Conservation (phyloP, 1,139 yeast genomes). For the Candida pseudoviswanathii region DNA sequence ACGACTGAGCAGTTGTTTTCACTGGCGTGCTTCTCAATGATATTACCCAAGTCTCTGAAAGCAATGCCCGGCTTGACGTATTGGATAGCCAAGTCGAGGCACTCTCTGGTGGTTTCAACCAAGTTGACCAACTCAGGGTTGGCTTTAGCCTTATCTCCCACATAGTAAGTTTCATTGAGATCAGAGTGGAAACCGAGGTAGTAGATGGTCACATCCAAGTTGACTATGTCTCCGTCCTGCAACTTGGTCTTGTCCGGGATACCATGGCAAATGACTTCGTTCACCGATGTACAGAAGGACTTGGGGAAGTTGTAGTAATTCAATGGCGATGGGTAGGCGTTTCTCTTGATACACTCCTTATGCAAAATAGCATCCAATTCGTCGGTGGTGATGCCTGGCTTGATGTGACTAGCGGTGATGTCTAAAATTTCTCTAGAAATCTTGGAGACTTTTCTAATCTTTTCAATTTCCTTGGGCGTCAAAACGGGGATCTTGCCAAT, state of each 20-base stretch:
- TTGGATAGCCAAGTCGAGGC: constrained; percentile 79
- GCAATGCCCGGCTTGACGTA: constrained; percentile 91
- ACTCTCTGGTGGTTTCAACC: constrained; percentile 93
- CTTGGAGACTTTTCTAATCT: constrained; percentile 70
- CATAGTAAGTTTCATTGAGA: constrained; percentile 94
- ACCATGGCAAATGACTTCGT: constrained; percentile 96
- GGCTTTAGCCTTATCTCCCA: constrained; percentile 82
- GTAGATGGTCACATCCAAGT: constrained; percentile 84
- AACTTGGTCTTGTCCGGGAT: constrained; percentile 88
- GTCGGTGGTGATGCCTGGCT: constrained; percentile 93
- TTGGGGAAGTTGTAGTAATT: constrained; percentile 95
- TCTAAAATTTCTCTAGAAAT: constrained; percentile 90
- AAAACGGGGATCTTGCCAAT: constrained; percentile 65
- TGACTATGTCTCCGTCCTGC: constrained; percentile 92
- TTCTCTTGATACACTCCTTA: constrained; percentile 82
- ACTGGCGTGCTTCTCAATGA: constrained; percentile 85
- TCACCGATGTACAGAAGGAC: constrained; percentile 89
- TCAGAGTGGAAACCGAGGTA: constrained; percentile 92
- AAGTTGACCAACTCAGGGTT: constrained; percentile 80
- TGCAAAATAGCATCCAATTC: constrained; percentile 87
- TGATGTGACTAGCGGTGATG: constrained; percentile 76
- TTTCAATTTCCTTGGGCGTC: constrained; percentile 66
- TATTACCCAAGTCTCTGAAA: constrained; percentile 83
- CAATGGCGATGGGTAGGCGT: constrained; percentile 93
- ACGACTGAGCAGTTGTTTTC: constrained; percentile 84